Conservation (phyloP, 495 filamentous ascomycete genomes). For the Evansstolkia leycettana region DNA sequence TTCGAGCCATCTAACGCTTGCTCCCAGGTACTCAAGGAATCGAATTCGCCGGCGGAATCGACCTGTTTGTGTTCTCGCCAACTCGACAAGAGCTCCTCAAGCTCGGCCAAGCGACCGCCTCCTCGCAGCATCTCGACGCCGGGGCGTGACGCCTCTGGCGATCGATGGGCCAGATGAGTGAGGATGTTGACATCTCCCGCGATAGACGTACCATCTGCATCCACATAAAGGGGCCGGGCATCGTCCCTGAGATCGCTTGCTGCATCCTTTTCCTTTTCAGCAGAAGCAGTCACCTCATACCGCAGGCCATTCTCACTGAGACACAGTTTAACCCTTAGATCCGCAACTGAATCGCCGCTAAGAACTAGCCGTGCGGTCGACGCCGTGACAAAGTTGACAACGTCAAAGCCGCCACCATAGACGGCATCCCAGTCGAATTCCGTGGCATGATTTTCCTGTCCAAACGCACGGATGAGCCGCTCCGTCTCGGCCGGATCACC, state of each 20-base stretch:
- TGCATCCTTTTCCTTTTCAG: conserved; percentile 2
- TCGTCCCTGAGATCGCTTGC: not conserved
- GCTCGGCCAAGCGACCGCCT: conserved; percentile 17
- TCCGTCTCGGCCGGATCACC: conserved; percentile 55
- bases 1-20: conserved; percentile 24
- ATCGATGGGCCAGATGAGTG: conserved; percentile 14
- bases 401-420: conserved; percentile 80
- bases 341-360: conserved; percentile 39
- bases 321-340: conserved; percentile 43
- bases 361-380: conserved; percentile 40
- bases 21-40: conserved; percentile 37
- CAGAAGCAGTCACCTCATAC: conserved; percentile 22
- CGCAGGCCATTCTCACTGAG: conserved; percentile 47
- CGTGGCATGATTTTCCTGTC: conserved; percentile 64
- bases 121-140: conserved; percentile 21
- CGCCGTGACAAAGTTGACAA: conserved; percentile 57
- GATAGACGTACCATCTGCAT: conserved; percentile 14
- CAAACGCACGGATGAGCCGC: conserved; percentile 65
- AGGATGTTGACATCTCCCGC: conserved; percentile 25
- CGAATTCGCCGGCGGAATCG: conserved; percentile 7
- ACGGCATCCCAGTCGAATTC: conserved; percentile 67
- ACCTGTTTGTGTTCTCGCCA: conserved; percentile 18
- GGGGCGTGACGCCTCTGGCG: conserved; percentile 13
- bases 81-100: conserved; percentile 16
- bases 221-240: conserved; percentile 14